Evolutionary conservation across 768 basidiomycete species (phyloP).

Genomic region (Suillus subalutaceus): DNA sequence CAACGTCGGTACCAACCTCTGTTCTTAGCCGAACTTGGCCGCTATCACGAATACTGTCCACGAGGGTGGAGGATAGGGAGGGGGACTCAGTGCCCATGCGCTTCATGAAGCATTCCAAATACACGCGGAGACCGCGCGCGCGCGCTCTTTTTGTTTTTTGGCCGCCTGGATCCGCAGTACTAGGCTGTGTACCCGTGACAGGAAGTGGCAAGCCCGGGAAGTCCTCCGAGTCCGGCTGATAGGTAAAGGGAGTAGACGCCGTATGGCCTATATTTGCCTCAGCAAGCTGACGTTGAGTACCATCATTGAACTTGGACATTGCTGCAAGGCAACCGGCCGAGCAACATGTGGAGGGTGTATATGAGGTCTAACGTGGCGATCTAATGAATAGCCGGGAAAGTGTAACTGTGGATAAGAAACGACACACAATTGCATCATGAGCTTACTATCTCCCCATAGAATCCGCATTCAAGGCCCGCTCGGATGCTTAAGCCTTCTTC

Average conservation of each 20-base stretch:
- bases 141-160: conserved; percentile 42
- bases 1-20: conserved; percentile 36
- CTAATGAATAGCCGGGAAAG: neutral
- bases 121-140: conserved; percentile 40
- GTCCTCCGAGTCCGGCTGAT: conserved; percentile 13
- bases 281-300: neutral
- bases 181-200: conserved; percentile 31
- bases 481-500: neutral
- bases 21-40: conserved; percentile 33
- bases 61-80: conserved; percentile 54
- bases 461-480: conserved; percentile 1
- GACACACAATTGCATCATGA: neutral
- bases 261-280: too few species aligned
- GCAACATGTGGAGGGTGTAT: neutral
- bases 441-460: neutral
- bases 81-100: conserved; percentile 61
- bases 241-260: conserved; percentile 4
- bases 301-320: neutral
- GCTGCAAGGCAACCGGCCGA: neutral
- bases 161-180: conserved; percentile 21
- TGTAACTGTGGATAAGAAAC: neutral
- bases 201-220: conserved; percentile 44
- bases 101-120: conserved; percentile 56
- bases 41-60: conserved; percentile 49
- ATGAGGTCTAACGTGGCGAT: neutral